A percentile compares a stretch with the other conserved stretches of the same genome.
Evolutionary conservation across 306 rosid species (phyloP).

Genomic region (Cucurbita moschata): DNA sequence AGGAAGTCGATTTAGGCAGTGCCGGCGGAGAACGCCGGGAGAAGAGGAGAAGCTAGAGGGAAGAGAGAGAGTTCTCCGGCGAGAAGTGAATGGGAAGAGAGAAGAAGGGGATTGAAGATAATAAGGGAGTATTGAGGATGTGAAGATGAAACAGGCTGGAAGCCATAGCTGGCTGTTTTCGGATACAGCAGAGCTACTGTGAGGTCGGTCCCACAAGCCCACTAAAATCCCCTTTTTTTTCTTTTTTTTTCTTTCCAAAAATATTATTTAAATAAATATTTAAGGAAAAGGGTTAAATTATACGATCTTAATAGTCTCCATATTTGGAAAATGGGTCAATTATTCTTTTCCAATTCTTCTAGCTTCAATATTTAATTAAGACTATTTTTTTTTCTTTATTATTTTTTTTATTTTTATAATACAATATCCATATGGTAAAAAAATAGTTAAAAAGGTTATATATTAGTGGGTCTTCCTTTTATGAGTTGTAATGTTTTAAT

Average conservation of each 20-base stretch:
- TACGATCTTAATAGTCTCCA: not conserved
- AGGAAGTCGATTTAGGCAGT: not conserved
- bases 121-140: not conserved
- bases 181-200: slow-evolving; percentile 5
- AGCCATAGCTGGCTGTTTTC: slow-evolving; percentile 4
- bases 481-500: not conserved
- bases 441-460: not conserved
- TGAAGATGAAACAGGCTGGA: slow-evolving; percentile 9
- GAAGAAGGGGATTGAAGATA: not conserved
- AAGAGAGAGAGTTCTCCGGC: not conserved
- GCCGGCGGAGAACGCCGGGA: not conserved
- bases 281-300: not conserved
- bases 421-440: too few species aligned
- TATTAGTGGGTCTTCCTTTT: not conserved
- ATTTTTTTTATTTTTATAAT: too few species aligned
- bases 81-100: not conserved
- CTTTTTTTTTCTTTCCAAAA: not conserved
- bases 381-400: too few species aligned
- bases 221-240: not conserved
- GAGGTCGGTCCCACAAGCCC: slow-evolving; percentile 1
- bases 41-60: not conserved
- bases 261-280: not conserved
- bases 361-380: not conserved
- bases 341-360: not conserved
- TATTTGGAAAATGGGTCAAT: not conserved